A percentile compares a stretch with the other conserved stretches of the same genome.
These are phyloP conservation scores for Beauveria sp. DNA, from an alignment of 2,329 filamentous ascomycete species.

Conservation along the genomic window DNA sequence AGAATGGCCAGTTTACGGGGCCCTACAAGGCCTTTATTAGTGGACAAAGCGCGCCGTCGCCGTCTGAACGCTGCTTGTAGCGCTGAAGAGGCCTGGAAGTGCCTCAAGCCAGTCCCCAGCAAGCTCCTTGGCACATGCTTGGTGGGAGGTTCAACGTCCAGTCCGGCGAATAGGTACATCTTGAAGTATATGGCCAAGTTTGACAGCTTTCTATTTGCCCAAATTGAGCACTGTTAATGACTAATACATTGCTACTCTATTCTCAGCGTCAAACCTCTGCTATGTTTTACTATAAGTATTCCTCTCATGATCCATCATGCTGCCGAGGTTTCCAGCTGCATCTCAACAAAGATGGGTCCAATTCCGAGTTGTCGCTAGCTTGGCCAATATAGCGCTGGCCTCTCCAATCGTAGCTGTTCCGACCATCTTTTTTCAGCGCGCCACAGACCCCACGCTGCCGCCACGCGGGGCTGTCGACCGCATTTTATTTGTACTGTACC, in stretches of 20 bases:
- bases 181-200: not conserved
- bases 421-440: not conserved
- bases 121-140: not conserved
- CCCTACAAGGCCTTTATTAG: too few relatives aligned
- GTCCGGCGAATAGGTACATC: not conserved
- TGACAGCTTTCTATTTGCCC: not conserved
- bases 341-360: too few relatives aligned
- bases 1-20: too few relatives aligned
- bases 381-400: too few relatives aligned
- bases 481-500: not conserved
- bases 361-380: too few relatives aligned
- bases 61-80: not conserved
- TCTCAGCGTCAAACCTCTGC: too few relatives aligned
- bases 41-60: too few relatives aligned
- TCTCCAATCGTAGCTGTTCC: not conserved
- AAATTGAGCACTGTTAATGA: too few relatives aligned
- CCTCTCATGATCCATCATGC: too few relatives aligned
- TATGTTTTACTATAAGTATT: too few relatives aligned
- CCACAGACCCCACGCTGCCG: constrained; percentile 7
- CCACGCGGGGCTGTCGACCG: constrained; percentile 9
- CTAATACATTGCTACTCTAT: too few relatives aligned
- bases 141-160: not conserved
- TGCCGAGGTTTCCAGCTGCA: too few relatives aligned
- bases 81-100: not conserved
- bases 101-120: not conserved